Evolutionary conservation across 805 yeast genomes (phyloP).

Genomic region (Yamadazyma akitaensis): DNA sequence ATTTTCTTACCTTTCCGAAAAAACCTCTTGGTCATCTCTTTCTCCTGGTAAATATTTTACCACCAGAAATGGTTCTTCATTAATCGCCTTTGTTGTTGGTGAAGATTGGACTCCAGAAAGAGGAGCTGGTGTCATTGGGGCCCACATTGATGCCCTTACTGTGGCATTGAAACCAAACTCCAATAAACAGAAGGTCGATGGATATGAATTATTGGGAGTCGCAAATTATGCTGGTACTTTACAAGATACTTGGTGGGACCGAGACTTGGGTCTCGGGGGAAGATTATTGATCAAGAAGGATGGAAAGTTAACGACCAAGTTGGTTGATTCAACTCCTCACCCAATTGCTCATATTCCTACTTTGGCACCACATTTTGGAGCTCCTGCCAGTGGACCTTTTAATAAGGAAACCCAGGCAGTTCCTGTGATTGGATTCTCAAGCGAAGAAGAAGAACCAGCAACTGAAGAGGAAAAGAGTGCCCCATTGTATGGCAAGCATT

Average conservation of each 20-base stretch:
- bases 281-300: constrained; percentile 24
- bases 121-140: constrained; percentile 15
- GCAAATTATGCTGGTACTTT: constrained; percentile 40
- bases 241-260: constrained; percentile 34
- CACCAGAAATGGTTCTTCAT: constrained; percentile 28
- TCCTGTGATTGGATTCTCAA: constrained; percentile 33
- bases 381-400: constrained; percentile 23
- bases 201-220: constrained; percentile 37
- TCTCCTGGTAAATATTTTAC: constrained; percentile 21
- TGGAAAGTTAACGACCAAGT: constrained; percentile 21
- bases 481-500: constrained; percentile 69
- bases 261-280: constrained; percentile 45
- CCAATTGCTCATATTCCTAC: constrained; percentile 40
- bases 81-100: constrained; percentile 39
- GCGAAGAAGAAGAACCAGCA: constrained; percentile 41
- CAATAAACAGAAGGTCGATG: constrained; percentile 20
- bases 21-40: constrained; percentile 14
- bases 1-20: constrained; percentile 26
- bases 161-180: constrained; percentile 20
- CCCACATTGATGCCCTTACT: constrained; percentile 40
- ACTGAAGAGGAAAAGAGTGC: constrained; percentile 58
- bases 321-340: constrained; percentile 31
- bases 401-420: constrained; percentile 38
- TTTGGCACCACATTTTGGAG: constrained; percentile 38
- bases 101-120: constrained; percentile 30